Evolutionary conservation across 192 early-diverging fungal genomes (phyloP), one percentile per base, ranked within the genome.

Genomic region (Bifiguratus adelaidae): DNA sequence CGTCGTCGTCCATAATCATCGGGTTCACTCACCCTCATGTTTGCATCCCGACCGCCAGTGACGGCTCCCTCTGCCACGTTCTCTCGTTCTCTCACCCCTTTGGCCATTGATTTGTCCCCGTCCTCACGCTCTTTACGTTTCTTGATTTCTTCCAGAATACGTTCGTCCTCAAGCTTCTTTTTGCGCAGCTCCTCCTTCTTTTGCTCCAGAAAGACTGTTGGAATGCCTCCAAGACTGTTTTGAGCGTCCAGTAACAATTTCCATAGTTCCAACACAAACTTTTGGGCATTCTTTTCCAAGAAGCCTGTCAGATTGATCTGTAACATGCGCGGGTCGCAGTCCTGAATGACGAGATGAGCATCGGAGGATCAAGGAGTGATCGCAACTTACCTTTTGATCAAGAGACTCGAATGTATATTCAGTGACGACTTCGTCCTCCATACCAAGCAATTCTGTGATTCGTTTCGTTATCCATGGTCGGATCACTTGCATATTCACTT

Each of bases 281-380:
- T 59, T 24, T 70, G 67, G 4, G 95, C 71, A 25, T 87, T 90
- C 16, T 69, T 71, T 53, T 92, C 89, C 16, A 99, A 64, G 49
- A 99, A 99, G 8, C 92, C 92, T 2, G 91, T 92, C 7, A 99
- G 69, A 50, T 90, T 89, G 47, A 97, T 91, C 61, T 99, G 95
- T 72, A 99, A 89, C 15, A 73, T 53, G 48, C 81, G 83, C 30
- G 92, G 88, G 64, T 98, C 95, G 8, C 83, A 78, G 3, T 63
- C 73, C 74, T 85, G 41, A 33, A 41, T 35, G 4, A 19, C 20
- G 24, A 27, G 19, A 8, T 22, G 47, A 15, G 30, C 1, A 15
- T 12, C 35, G 27, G 25, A 25, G 16, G 25, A 3, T 19, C 0
- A 8, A 7, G 4, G 35, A 13, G 7, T 20, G 15, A 13, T 5